Percentiles rank a stretch among this genome's conserved stretches.
Conservation (phyloP, 441 rosid species). For the Pelargonium hybrid region DNA sequence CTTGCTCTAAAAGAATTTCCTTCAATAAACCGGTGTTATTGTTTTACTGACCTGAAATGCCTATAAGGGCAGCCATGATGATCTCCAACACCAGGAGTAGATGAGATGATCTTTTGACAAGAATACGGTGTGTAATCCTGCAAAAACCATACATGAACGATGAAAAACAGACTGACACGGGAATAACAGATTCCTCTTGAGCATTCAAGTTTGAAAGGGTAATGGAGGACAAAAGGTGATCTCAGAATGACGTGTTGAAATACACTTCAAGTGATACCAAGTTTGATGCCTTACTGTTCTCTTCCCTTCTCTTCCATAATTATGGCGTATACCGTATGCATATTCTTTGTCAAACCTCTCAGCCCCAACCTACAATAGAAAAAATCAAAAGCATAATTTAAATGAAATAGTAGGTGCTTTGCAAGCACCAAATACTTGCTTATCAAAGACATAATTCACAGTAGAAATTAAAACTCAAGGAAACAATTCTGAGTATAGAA, state of each 20-base stretch:
- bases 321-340: conserved; percentile 79
- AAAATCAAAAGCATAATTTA: conserved; percentile 6
- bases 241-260: neutral
- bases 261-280: neutral
- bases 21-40: neutral
- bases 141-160: conserved; percentile 16
- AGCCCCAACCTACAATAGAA: conserved; percentile 53
- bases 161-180: neutral
- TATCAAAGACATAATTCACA: neutral
- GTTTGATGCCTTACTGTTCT: conserved; percentile 52
- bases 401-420: neutral
- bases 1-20: neutral
- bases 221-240: neutral
- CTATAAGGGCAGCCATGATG: conserved; percentile 93
- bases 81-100: conserved; percentile 73
- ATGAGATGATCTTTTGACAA: conserved; percentile 71
- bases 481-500: neutral
- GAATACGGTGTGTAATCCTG: conserved; percentile 96
- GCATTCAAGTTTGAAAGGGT: neutral
- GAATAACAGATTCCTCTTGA: neutral
- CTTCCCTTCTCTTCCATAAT: conserved; percentile 90
- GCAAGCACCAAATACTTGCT: conserved; percentile 5
- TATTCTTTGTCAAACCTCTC: conserved; percentile 93
- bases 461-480: neutral
- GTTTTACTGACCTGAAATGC: conserved; percentile 60